Conservation (phyloP, 2,329 filamentous ascomycete genomes). For the Penicillium sp. region DNA sequence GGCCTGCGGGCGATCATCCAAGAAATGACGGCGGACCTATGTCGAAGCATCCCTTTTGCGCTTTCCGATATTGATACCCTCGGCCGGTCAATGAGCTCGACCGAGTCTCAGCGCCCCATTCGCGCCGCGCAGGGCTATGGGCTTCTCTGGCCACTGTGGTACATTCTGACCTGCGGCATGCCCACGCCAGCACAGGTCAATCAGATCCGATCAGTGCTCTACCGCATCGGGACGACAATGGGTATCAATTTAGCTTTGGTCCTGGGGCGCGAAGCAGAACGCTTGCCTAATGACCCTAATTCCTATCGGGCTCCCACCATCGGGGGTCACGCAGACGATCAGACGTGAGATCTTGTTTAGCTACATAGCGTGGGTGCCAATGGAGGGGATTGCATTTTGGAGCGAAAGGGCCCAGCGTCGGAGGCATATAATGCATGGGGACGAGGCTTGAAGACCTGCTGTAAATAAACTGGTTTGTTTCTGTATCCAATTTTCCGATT, state of each 20-base stretch:
- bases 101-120: conserved; percentile 19
- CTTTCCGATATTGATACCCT: conserved; percentile 34
- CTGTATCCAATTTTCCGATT: background rate
- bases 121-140: conserved; percentile 34
- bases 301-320: background rate
- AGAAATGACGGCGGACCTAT: conserved; percentile 37
- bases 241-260: conserved; percentile 37
- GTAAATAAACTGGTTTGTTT: background rate
- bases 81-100: conserved; percentile 24
- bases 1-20: conserved; percentile 24
- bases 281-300: conserved; percentile 5
- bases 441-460: no score
- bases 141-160: conserved; percentile 41
- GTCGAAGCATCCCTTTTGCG: conserved; percentile 35
- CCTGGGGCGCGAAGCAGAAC: conserved; percentile 24
- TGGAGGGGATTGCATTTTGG: no score
- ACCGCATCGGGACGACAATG: conserved; percentile 30
- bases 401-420: no score
- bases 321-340: background rate
- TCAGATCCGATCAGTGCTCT: conserved; percentile 29
- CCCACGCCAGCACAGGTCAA: conserved; percentile 31
- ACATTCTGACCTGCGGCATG: conserved; percentile 32
- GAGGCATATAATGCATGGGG: no score
- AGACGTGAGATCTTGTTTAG: background rate
- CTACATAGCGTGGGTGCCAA: background rate